These are phyloP conservation scores for Alternaria postmessia DNA, from an alignment of 2,329 filamentous ascomycete species.

Conservation along the genomic window DNA sequence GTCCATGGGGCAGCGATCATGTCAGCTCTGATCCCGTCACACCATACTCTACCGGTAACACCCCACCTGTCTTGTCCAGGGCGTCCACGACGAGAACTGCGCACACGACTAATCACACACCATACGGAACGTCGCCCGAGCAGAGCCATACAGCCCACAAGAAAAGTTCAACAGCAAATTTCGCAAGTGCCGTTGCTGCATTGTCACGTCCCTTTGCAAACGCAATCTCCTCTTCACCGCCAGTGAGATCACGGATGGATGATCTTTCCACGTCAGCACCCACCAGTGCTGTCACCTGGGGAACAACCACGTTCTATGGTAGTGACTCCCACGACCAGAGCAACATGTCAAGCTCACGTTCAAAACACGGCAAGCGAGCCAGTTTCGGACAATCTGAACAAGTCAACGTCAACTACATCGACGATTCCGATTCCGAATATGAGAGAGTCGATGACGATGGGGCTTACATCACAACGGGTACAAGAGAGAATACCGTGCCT, in stretches of 20 bases:
- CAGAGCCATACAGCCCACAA: slow-evolving; percentile 43
- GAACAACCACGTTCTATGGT: slow-evolving; percentile 53
- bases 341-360: slow-evolving; percentile 36
- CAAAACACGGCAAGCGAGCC: slow-evolving; percentile 51
- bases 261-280: slow-evolving; percentile 55
- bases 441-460: slow-evolving; percentile 29
- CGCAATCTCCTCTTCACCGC: slow-evolving; percentile 50
- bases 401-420: slow-evolving; percentile 39
- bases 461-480: slow-evolving; percentile 22
- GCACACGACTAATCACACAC: slow-evolving; percentile 49
- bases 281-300: slow-evolving; percentile 57
- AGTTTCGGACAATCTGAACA: slow-evolving; percentile 47
- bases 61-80: slow-evolving; percentile 59
- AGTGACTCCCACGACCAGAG: slow-evolving; percentile 42
- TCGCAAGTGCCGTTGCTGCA: slow-evolving; percentile 51
- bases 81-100: slow-evolving; percentile 46
- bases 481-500: slow-evolving; percentile 34
- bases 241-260: slow-evolving; percentile 44
- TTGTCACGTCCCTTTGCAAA: slow-evolving; percentile 52
- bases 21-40: slow-evolving; percentile 57
- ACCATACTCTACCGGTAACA: slow-evolving; percentile 62
- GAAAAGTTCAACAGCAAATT: slow-evolving; percentile 47
- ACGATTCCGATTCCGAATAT: slow-evolving; percentile 47
- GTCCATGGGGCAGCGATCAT: slow-evolving; percentile 56
- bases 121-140: slow-evolving; percentile 55